Conservation (phyloP, 768 basidiomycete species). For the Naganishia vaughanmartiniae region DNA sequence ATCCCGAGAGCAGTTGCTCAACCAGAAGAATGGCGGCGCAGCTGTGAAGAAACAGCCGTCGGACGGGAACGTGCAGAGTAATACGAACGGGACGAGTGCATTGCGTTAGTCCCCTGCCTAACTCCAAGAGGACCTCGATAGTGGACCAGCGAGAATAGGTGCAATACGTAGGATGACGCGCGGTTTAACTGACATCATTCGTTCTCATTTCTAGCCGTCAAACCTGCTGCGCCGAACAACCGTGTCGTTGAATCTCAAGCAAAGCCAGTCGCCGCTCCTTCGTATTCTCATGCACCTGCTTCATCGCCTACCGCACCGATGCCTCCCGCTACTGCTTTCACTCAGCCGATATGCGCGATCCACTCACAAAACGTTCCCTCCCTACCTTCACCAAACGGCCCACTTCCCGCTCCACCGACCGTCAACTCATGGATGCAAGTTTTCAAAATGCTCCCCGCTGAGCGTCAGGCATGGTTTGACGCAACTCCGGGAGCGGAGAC, state of each 20-base stretch:
- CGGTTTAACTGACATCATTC: not conserved
- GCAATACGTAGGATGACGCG: not conserved
- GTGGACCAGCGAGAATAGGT: not conserved
- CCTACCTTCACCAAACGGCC: slow-evolving; percentile 10
- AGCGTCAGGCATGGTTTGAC: slow-evolving; percentile 9
- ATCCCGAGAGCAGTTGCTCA: slow-evolving; percentile 14
- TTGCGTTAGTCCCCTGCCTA: not conserved
- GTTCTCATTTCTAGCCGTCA: not conserved
- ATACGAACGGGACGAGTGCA: not conserved
- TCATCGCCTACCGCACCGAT: not conserved
- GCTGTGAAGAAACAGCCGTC: not conserved
- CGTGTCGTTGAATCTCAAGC: not conserved
- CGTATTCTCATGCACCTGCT: not conserved
- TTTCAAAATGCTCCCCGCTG: slow-evolving; percentile 14
- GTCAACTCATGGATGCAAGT: slow-evolving; percentile 19
- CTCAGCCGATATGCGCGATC: not conserved
- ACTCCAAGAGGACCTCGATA: not conserved
- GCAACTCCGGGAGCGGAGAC: slow-evolving; percentile 3
- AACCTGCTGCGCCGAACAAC: not conserved
- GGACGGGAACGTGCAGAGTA: not conserved
- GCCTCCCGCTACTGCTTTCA: not conserved
- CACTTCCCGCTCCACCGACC: not conserved
- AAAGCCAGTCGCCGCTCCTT: not conserved
- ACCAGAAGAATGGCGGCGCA: slow-evolving; percentile 9
- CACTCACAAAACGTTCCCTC: not conserved